Conservation (phyloP, 1,284 basidiomycete species). For the Mycena citricolor region DNA sequence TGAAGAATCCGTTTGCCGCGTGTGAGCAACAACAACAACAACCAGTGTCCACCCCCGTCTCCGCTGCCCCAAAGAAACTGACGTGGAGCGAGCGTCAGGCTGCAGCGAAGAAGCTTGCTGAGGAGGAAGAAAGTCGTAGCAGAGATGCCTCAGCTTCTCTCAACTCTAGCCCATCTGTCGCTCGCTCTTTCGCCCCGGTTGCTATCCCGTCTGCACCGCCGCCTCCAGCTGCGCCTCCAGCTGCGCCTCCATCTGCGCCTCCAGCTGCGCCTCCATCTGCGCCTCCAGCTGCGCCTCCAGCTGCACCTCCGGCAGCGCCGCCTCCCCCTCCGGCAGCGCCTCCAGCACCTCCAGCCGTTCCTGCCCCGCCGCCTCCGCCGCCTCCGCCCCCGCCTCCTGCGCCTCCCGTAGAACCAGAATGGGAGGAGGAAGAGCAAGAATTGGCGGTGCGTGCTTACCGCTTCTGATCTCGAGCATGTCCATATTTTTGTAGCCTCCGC, state of each 20-base stretch:
- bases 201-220: slow-evolving; percentile 43
- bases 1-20: slow-evolving; percentile 80
- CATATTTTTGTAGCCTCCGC: slow-evolving; percentile 26
- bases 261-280: slow-evolving; percentile 39
- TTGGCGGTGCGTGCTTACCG: slow-evolving; percentile 31
- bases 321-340: slow-evolving; percentile 34
- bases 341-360: slow-evolving; percentile 22
- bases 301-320: slow-evolving; percentile 21
- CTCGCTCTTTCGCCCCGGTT: slow-evolving; percentile 36
- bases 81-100: slow-evolving; percentile 93
- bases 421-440: slow-evolving; percentile 33
- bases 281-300: slow-evolving; percentile 32
- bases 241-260: slow-evolving; percentile 37
- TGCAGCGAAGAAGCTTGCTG: slow-evolving; percentile 78
- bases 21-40: slow-evolving; percentile 49
- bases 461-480: slow-evolving; percentile 1
- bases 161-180: slow-evolving; percentile 33
- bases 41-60: slow-evolving; percentile 27
- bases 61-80: slow-evolving; percentile 64
- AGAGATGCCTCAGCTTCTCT: slow-evolving; percentile 52
- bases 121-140: slow-evolving; percentile 78
- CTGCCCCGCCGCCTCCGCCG: slow-evolving; percentile 30
- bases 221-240: slow-evolving; percentile 32
- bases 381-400: slow-evolving; percentile 31
- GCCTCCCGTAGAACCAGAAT: slow-evolving; percentile 36